Evolutionary conservation across 1,139 yeast genomes (phyloP), one percentile per base, ranked within the genome.

Genomic region (Torulaspora pretoriensis): DNA sequence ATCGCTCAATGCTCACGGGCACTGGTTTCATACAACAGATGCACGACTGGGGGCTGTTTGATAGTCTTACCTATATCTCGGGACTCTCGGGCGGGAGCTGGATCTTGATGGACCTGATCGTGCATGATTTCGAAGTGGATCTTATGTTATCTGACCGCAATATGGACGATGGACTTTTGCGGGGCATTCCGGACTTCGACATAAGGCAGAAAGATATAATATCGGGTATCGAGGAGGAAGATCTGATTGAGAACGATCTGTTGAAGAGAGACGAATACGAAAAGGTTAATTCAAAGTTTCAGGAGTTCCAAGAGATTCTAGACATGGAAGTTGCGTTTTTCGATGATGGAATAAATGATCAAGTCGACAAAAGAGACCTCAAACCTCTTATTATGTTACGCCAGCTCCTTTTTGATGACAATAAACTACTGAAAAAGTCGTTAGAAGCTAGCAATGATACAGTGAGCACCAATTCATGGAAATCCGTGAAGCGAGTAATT

Each of bases 11-110:
- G 78, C 59, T 83, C 9, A 72, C 75, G 3, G 84, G 83, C 2
- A 83, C 83, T 2, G 92, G 92, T 1, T 71, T 75, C 12, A 46
- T 82, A 1, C 57, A 70, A 8, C 84, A 83, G 0, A 67, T 77
- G 56, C 83, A 82, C 54, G 55, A 53, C 3, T 56, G 75, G 22
- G 84, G 84, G 0, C 49, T 83, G 10, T 63, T 79, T 24, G 84
- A 81, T 51, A 64, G 77, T 6, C 50, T 80, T 0, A 65, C 73
- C 8, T 81, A 82, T 53, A 69, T 82, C 3, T 74, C 78, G 0
- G 87, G 84, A 0, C 72, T 81, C 7, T 79, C 86, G n/a, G 89
- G 89, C 7, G 88, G 89, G 0, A 74, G 85, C 4, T 79, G 88
- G 81, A 53, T 77, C 13, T 71, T 82, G 8, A 72, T 80, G 68